These are phyloP conservation scores for Nemania sp. DNA, from an alignment of 2,329 filamentous ascomycete genomes.

Conservation along the genomic window DNA sequence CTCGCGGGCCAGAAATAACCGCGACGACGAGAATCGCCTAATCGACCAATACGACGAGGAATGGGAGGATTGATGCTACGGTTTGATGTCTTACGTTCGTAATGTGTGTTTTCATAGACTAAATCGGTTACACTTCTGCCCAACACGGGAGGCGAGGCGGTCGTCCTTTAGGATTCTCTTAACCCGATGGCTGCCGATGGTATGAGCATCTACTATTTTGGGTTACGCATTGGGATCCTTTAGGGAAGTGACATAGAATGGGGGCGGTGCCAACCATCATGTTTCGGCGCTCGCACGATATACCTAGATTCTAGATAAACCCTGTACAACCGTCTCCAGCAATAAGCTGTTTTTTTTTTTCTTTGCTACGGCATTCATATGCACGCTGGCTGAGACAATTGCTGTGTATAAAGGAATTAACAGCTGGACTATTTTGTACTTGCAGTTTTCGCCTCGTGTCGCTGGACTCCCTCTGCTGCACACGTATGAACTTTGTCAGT, in stretches of 20 bases:
- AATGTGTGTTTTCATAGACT: slow-evolving; percentile 25
- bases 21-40: slow-evolving; percentile 86
- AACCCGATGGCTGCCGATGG: not conserved
- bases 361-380: too few relatives aligned
- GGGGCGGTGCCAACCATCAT: not conserved
- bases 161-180: slow-evolving; percentile 18
- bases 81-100: slow-evolving; percentile 16
- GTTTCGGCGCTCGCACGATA: slow-evolving; percentile 1
- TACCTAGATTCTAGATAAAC: slow-evolving; percentile 5
- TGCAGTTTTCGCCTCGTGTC: too few relatives aligned
- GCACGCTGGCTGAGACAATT: not conserved
- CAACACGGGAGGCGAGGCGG: slow-evolving; percentile 1
- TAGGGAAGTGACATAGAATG: slow-evolving; percentile 15
- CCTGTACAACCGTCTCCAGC: not conserved
- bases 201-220: slow-evolving; percentile 19
- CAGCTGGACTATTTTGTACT: not conserved
- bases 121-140: not conserved
- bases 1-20: slow-evolving; percentile 48
- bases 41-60: slow-evolving; percentile 97
- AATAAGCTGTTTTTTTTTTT: too few relatives aligned
- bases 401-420: slow-evolving; percentile 2
- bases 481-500: too few relatives aligned
- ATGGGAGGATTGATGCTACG: slow-evolving; percentile 73
- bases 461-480: too few relatives aligned
- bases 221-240: slow-evolving; percentile 8